These are phyloP conservation scores for Fusarium solani-melongenae DNA, from an alignment of 2,329 filamentous ascomycete species.

Conservation along the genomic window DNA sequence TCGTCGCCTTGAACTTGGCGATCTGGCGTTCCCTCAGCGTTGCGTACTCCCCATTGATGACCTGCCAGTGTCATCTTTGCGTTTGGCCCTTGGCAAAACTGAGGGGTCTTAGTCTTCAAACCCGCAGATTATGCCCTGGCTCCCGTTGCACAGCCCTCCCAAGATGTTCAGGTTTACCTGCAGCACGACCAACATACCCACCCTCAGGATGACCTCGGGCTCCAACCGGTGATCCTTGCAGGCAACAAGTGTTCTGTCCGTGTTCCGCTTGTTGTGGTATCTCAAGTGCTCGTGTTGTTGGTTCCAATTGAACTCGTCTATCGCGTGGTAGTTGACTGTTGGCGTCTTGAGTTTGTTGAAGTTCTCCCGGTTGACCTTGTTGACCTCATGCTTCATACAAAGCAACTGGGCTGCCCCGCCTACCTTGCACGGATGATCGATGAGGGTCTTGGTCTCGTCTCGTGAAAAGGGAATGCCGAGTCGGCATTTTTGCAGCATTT, in stretches of 20 bases:
- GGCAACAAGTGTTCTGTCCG: not conserved
- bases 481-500: conserved; percentile 65
- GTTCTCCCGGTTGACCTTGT: not conserved
- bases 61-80: not conserved
- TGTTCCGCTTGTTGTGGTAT: not conserved
- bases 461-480: conserved; percentile 54
- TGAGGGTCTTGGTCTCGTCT: conserved; percentile 54
- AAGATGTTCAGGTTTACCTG: conserved; percentile 35
- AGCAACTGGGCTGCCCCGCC: conserved; percentile 34
- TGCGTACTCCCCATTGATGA: conserved; percentile 10
- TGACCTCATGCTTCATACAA: conserved; percentile 16
- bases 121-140: conserved; percentile 38
- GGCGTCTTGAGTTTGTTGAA: conserved; percentile 21
- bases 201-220: conserved; percentile 11
- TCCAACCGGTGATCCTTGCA: conserved; percentile 12
- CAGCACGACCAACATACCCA: conserved; percentile 37
- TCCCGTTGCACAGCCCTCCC: conserved; percentile 36
- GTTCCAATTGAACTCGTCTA: conserved; percentile 21
- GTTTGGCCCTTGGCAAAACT: not conserved
- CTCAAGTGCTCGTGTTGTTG: not conserved
- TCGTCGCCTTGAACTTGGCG: conserved; percentile 1
- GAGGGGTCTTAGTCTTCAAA: not conserved
- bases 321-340: conserved; percentile 1
- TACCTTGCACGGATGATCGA: conserved; percentile 57
- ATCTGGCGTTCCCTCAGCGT: conserved; percentile 15